These are phyloP conservation scores for Emmonsiellopsis sp. DNA, from an alignment of 2,329 filamentous ascomycete species.

Conservation along the genomic window DNA sequence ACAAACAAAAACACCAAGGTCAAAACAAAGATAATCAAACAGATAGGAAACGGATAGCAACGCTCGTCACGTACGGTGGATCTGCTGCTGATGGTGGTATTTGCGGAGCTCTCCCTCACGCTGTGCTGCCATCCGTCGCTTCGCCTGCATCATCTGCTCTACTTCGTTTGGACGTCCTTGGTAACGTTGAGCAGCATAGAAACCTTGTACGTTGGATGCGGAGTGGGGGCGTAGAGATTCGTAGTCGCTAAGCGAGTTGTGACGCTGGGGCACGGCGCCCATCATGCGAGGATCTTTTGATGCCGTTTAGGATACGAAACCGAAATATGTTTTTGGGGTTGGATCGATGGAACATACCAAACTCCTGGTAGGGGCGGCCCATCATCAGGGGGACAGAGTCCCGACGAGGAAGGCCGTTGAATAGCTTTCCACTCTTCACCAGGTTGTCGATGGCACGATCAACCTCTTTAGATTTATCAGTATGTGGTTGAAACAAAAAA, in stretches of 20 bases:
- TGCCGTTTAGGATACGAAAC: background rate
- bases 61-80: constrained; percentile 66
- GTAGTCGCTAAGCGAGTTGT: constrained; percentile 79
- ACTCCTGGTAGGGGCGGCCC: constrained; percentile 50
- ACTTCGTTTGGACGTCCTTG: constrained; percentile 82
- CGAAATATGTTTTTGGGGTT: constrained; percentile 15
- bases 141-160: constrained; percentile 98
- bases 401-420: constrained; percentile 63
- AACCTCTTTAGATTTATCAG: constrained; percentile 57
- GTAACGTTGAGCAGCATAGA: constrained; percentile 89
- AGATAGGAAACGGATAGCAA: constrained; percentile 17
- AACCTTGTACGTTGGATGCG: constrained; percentile 76
- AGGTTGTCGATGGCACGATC: constrained; percentile 93
- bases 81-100: constrained; percentile 99
- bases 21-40: constrained; percentile 19
- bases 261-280: constrained; percentile 49
- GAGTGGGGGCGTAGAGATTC: constrained; percentile 66
- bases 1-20: constrained; percentile 21
- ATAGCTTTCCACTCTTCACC: constrained; percentile 92
- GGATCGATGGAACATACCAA: constrained; percentile 43
- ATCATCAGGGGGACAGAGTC: constrained; percentile 65
- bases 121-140: constrained; percentile 98
- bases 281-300: constrained; percentile 61
- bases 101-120: constrained; percentile 98
- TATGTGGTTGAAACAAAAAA: background rate